Evolutionary conservation across 306 rosid species (phyloP).

Genomic region (Vigna hirtella): DNA sequence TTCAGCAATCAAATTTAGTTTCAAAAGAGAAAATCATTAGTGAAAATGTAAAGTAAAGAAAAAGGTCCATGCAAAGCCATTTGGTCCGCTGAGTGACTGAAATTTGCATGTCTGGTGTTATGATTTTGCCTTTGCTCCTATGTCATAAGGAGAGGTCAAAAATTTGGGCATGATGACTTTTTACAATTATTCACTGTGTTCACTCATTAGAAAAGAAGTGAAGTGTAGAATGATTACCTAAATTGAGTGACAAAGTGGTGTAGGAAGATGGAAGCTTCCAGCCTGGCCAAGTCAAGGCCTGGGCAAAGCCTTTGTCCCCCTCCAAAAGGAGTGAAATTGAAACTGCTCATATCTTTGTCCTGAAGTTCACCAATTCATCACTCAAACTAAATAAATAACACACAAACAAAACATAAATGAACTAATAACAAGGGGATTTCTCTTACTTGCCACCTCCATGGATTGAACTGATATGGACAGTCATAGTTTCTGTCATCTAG

Average conservation of each 20-base stretch:
- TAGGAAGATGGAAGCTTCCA: conserved; percentile 85
- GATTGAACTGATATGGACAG: conserved; percentile 83
- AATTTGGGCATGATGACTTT: conserved; percentile 29
- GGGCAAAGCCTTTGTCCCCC: conserved; percentile 98
- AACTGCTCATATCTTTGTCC: conserved; percentile 77
- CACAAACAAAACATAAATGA: not conserved
- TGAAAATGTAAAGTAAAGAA: conserved; percentile 27
- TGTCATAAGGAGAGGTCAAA: conserved; percentile 18
- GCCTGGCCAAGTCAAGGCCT: conserved; percentile 91
- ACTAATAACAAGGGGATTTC: conserved; percentile 1
- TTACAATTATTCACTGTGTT: conserved; percentile 34
- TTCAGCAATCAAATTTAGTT: conserved; percentile 2
- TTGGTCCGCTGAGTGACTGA: conserved; percentile 33
- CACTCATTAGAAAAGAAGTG: conserved; percentile 8
- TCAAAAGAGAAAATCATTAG: conserved; percentile 35
- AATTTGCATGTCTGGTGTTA: conserved; percentile 40
- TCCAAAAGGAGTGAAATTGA: conserved; percentile 92
- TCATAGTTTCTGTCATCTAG: conserved; percentile 81
- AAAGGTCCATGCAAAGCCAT: conserved; percentile 37
- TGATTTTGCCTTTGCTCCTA: conserved; percentile 41
- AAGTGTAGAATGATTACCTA: conserved; percentile 58
- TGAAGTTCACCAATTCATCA: conserved; percentile 42
- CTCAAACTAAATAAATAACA: conserved; percentile 22
- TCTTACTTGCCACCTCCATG: conserved; percentile 99
- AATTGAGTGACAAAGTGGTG: conserved; percentile 89